phyloP scores from a whole-genome alignment of 176 grass and related monocot genomes.

The Sorghum bicolor region DNA sequence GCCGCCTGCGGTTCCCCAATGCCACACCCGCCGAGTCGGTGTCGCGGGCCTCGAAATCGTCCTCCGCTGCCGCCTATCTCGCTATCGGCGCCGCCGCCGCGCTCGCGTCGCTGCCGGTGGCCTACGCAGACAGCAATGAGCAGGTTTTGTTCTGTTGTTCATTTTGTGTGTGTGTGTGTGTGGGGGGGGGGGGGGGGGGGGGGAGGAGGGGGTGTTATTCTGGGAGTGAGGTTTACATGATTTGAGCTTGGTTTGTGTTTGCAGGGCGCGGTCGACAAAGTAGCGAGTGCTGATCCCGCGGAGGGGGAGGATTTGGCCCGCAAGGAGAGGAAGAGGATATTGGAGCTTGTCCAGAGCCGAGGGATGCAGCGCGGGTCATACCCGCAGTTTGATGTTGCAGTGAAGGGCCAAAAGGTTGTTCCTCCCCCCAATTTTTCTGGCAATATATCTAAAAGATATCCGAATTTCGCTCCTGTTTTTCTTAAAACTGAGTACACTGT shows the following conservation, averaged over 20 bases:
- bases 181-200: too few species aligned
- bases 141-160: background rate
- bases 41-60: background rate
- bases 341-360: constrained; percentile 42
- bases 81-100: constrained; percentile 19
- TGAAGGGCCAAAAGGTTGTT: constrained; percentile 61
- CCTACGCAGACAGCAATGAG: constrained; percentile 52
- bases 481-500: background rate
- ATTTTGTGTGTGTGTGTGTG: background rate
- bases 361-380: constrained; percentile 63
- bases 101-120: constrained; percentile 40
- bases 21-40: background rate
- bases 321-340: constrained; percentile 69
- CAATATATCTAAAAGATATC: too few species aligned
- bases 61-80: constrained; percentile 27
- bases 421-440: background rate
- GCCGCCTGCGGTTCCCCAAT: background rate
- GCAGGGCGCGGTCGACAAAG: constrained; percentile 19
- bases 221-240: background rate
- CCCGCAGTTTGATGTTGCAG: constrained; percentile 58
- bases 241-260: constrained; percentile 20
- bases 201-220: too few species aligned
- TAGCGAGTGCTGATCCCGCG: background rate
- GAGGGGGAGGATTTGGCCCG: constrained; percentile 42
- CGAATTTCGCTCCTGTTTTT: background rate